phyloP scores from a whole-genome alignment of 441 rosid species.

The Euphorbia schlechtendalii region DNA sequence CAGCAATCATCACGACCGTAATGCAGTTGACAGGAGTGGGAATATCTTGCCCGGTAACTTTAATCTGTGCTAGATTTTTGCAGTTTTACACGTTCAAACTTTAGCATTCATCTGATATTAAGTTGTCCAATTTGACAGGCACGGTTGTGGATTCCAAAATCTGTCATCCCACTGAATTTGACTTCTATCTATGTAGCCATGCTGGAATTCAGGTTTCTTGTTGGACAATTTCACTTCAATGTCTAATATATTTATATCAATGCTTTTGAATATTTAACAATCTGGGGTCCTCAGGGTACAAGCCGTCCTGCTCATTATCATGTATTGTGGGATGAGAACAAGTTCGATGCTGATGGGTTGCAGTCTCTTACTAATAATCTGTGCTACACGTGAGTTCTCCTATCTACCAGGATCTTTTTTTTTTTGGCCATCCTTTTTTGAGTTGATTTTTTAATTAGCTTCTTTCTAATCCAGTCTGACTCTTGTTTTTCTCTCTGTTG shows the following conservation, averaged over 20 bases:
- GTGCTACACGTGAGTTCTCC: constrained; percentile 92
- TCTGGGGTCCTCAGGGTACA: constrained; percentile 49
- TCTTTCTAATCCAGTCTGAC: too few species aligned
- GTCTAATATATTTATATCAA: too few species aligned
- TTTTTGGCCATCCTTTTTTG: too few species aligned
- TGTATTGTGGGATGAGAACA: constrained; percentile 95
- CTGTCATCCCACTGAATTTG: constrained; percentile 95
- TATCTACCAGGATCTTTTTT: too few species aligned
- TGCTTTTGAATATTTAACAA: not conserved
- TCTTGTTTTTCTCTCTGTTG: not conserved
- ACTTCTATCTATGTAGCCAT: constrained; percentile 93
- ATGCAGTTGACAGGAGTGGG: constrained; percentile 78
- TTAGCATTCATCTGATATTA: not conserved
- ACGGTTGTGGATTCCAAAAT: constrained; percentile 95
- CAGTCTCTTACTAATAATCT: constrained; percentile 89
- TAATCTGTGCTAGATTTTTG: not conserved
- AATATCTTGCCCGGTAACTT: constrained; percentile 78
- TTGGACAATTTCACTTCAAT: not conserved
- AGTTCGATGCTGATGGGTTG: constrained; percentile 74
- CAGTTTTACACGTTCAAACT: not conserved
- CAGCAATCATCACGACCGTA: constrained; percentile 57
- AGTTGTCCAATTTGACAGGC: constrained; percentile 32
- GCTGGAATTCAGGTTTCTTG: constrained; percentile 93
- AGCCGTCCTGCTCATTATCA: constrained; percentile 98
- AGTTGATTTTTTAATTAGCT: too few species aligned